Percentiles rank a stretch among this genome's conserved stretches.
phyloP scores from a whole-genome alignment of 2,329 filamentous ascomycete genomes.

The Xylaria hypoxylon region DNA sequence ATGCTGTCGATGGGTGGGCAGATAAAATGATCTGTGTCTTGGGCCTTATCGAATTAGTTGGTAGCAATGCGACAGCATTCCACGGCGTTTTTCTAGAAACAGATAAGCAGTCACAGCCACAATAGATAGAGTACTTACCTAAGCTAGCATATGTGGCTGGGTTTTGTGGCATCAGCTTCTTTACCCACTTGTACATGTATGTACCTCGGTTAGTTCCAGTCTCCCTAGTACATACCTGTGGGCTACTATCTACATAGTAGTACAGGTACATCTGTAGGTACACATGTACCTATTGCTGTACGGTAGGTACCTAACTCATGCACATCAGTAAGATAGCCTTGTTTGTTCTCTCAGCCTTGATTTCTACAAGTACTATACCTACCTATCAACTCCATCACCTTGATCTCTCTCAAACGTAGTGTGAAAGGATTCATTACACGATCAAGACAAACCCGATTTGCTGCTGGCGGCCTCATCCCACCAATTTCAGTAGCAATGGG shows the following conservation, averaged over 20 bases:
- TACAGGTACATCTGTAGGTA: slow-evolving; percentile 4
- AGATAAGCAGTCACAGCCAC: slow-evolving; percentile 23
- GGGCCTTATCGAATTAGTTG: slow-evolving; percentile 1
- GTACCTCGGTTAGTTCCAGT: too few relatives aligned
- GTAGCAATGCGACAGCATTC: slow-evolving; percentile 20
- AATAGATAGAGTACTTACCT: not conserved
- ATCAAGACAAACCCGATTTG: not conserved
- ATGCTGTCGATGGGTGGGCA: slow-evolving; percentile 2
- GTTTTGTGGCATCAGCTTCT: slow-evolving; percentile 1
- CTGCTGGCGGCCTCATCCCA: not conserved
- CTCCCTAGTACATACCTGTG: slow-evolving; percentile 6
- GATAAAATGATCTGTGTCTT: not conserved
- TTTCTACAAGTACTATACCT: not conserved
- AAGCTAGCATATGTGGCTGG: not conserved
- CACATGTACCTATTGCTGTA: too few relatives aligned
- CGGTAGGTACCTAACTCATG: too few relatives aligned
- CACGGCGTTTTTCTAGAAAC: slow-evolving; percentile 27
- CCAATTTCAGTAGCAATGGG: slow-evolving; percentile 43
- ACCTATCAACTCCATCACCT: not conserved
- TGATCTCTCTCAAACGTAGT: not conserved
- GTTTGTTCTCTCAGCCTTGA: slow-evolving; percentile 2
- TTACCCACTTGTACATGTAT: not conserved
- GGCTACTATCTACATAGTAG: too few relatives aligned
- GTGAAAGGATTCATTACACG: not conserved
- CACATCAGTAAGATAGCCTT: not conserved